Evolutionary conservation across 345 rosid genomes (phyloP).

Genomic region (Luvunga scandens): DNA sequence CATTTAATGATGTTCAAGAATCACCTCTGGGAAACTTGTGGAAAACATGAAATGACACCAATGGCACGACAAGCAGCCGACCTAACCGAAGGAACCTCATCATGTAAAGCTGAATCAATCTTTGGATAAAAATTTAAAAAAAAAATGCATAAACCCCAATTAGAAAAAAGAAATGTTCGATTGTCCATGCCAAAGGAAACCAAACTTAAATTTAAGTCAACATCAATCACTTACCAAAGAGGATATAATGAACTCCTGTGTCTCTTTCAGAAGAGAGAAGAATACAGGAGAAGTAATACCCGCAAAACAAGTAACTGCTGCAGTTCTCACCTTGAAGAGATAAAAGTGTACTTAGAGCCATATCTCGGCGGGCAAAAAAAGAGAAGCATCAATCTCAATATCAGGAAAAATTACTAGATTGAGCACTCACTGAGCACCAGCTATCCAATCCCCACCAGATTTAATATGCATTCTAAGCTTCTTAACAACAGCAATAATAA

Average conservation of each 20-base stretch:
- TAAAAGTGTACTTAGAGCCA: conserved; percentile 9
- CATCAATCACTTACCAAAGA: conserved; percentile 53
- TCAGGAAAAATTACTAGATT: background rate
- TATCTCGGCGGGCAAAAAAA: background rate
- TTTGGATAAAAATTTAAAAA: conserved; percentile 11
- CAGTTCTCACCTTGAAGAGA: conserved; percentile 71
- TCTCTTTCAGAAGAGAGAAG: conserved; percentile 49
- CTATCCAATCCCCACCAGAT: background rate
- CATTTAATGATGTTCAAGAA: conserved; percentile 13
- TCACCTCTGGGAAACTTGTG: conserved; percentile 62
- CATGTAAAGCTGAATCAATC: conserved; percentile 66
- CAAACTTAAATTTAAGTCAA: conserved; percentile 7
- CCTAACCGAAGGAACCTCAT: conserved; percentile 73
- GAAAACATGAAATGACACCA: conserved; percentile 89
- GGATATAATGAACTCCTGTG: conserved; percentile 61
- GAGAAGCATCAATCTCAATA: conserved; percentile 2
- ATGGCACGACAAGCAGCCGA: conserved; percentile 97
- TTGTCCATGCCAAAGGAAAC: conserved; percentile 1
- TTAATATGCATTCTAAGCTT: background rate
- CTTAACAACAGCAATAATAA: background rate
- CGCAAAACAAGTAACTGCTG: conserved; percentile 86
- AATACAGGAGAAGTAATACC: conserved; percentile 84
- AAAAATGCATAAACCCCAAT: conserved; percentile 12
- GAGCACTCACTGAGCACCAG: background rate
- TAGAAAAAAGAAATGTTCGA: conserved; percentile 1